Base-by-base conservation (phyloP, 2,329 filamentous ascomycete genomes). In the Xylariales sp. region DNA sequence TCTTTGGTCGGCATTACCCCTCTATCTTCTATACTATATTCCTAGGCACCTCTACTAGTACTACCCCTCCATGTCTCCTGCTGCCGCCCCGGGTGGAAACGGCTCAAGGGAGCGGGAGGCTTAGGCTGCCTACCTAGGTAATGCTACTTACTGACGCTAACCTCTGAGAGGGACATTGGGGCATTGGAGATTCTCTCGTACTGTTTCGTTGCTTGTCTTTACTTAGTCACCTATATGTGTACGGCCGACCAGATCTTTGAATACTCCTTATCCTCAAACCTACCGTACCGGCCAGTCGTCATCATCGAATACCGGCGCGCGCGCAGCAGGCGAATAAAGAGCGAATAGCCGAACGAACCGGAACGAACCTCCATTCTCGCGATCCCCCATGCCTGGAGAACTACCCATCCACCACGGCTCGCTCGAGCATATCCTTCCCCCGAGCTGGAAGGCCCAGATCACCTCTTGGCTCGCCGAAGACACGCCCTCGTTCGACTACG, bases 401-500 rank as follows among this genome's bases (percentile, higher is more conserved):
- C 74, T 75, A 50, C 69, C 75, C 4, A 76, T 76, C 65, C 69
- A 81, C 68, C 81, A 83, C 70, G 84, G 84, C 79, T 77, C 78
- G 57, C 81, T 85, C 60, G 82, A 82, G 75, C 89, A 97, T 79
- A 88, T 98, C 71, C 89, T 98, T 50, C 94, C 95, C 0, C 87
- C 90, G 28, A 92, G 90, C 71, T 97, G 93, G 89, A 97, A 95
- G 79, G 86, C 90, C 57, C 87, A 90, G 72, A 89, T 97, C 70
- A 87, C 90, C 30, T 83, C 87, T 75, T 99, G 96, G 96, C 91
- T 97, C 14, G 92, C 94, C 76, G 96, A 99, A 82, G 96, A 99
- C 83, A 97, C 94, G 3, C 96, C 96, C 4, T 96, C 93, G 61
- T 95, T 97, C 81, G 96, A 99, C 85, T 97, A 97, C 79, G 96